phyloP scores from a whole-genome alignment of 2,329 filamentous ascomycete species.

The Chaetothyriales sp. region DNA sequence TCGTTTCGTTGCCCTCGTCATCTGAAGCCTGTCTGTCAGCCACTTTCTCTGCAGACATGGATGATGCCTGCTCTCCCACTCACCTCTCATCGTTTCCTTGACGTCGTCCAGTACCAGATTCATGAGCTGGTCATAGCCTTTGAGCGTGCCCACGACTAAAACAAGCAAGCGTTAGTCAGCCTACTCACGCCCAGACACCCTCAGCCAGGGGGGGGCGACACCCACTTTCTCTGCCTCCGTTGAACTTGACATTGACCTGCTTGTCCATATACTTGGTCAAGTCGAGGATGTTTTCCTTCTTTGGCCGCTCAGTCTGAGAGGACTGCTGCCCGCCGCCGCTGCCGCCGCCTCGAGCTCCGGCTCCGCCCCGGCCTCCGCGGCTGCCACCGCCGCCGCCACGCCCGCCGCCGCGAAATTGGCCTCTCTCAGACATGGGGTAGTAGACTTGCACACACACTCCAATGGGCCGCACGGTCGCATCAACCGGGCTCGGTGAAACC shows the following conservation, averaged over 20 bases:
- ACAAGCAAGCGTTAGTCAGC: conserved; percentile 1
- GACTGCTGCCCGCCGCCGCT: conserved; percentile 33
- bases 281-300: conserved; percentile 98
- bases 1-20: conserved; percentile 78
- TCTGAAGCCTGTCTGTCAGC: conserved; percentile 42
- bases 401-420: conserved; percentile 39
- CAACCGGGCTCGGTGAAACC: neutral
- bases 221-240: conserved; percentile 77
- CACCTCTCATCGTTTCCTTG: conserved; percentile 76
- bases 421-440: conserved; percentile 28
- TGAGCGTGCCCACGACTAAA: conserved; percentile 72
- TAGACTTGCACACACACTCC: neutral
- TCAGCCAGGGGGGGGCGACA: conserved; percentile 3
- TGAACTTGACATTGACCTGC: conserved; percentile 90
- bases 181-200: no score
- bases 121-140: conserved; percentile 96
- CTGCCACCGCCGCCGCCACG: conserved; percentile 19
- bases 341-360: conserved; percentile 32
- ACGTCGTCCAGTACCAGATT: conserved; percentile 94
- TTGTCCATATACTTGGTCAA: conserved; percentile 95
- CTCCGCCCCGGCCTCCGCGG: conserved; percentile 26
- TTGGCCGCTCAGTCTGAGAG: conserved; percentile 55
- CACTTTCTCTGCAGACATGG: neutral
- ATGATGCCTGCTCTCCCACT: conserved; percentile 21
- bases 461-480: neutral